phyloP scores from a whole-genome alignment of 1,139 yeast species.

The Taphrina wiesneri region DNA sequence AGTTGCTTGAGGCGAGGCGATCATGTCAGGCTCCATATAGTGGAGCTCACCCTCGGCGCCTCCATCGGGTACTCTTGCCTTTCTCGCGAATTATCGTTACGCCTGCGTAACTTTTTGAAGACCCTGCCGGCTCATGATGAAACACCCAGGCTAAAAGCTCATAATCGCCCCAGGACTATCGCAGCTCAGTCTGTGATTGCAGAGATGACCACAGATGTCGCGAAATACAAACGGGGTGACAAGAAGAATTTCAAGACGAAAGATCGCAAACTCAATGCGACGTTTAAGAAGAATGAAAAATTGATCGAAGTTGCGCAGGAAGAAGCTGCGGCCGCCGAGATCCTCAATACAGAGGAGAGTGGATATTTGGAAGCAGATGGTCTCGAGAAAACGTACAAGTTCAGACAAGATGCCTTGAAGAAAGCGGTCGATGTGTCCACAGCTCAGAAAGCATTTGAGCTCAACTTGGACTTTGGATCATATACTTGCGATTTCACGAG shows the following conservation, averaged over 20 bases:
- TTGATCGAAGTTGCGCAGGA: slow-evolving; percentile 69
- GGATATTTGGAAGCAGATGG: slow-evolving; percentile 91
- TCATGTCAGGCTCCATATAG: neutral
- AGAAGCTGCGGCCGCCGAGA: slow-evolving; percentile 83
- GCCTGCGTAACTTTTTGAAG: neutral
- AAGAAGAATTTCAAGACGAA: slow-evolving; percentile 44
- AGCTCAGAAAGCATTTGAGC: slow-evolving; percentile 60
- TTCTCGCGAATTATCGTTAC: neutral
- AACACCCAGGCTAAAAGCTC: too few species aligned
- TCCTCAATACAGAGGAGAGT: slow-evolving; percentile 75
- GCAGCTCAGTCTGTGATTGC: too few species aligned
- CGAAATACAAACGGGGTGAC: slow-evolving; percentile 18
- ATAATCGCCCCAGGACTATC: too few species aligned
- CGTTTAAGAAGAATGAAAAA: slow-evolving; percentile 65
- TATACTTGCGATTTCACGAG: slow-evolving; percentile 77
- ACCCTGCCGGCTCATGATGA: too few species aligned
- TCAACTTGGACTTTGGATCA: slow-evolving; percentile 83
- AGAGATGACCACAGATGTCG: neutral
- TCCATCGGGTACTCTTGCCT: neutral
- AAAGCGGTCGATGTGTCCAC: slow-evolving; percentile 79
- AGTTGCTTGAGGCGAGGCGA: neutral
- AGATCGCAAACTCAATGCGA: slow-evolving; percentile 65
- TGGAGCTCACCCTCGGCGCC: neutral
- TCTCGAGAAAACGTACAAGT: slow-evolving; percentile 87
- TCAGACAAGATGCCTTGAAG: slow-evolving; percentile 75